phyloP scores from a whole-genome alignment of 768 basidiomycete genomes.

The Pisolithus tinctorius region DNA sequence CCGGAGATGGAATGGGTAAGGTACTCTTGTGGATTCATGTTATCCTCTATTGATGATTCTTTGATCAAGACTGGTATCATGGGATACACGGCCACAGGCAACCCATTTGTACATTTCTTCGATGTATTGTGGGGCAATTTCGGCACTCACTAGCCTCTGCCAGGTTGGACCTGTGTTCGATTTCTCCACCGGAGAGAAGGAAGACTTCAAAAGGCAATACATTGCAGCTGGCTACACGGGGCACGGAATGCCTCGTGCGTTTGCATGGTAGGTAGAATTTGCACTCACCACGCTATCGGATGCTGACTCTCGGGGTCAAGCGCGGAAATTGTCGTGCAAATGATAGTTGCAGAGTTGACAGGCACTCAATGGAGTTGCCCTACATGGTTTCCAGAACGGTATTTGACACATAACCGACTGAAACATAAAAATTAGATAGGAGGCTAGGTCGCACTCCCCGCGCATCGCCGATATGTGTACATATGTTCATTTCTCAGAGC shows the following conservation, averaged over 20 bases:
- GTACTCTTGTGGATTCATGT: conserved; percentile 9
- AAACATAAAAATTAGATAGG: not conserved
- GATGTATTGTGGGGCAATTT: not conserved
- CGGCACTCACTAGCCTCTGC: not conserved
- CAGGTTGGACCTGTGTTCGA: conserved; percentile 60
- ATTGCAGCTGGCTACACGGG: conserved; percentile 69
- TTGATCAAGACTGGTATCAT: conserved; percentile 68
- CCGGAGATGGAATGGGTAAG: conserved; percentile 79
- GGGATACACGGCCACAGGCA: conserved; percentile 56
- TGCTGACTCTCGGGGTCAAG: conserved; percentile 26
- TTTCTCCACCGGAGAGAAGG: conserved; percentile 12
- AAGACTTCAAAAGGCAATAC: conserved; percentile 50
- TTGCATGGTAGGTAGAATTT: conserved; percentile 40
- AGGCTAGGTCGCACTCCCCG: too few relatives aligned
- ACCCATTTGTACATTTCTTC: conserved; percentile 55
- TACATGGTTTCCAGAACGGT: conserved; percentile 56
- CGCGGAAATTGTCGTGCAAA: conserved; percentile 54
- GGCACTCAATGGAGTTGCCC: conserved; percentile 44
- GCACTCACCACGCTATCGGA: not conserved
- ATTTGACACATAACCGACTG: conserved; percentile 32
- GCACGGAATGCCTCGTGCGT: conserved; percentile 77
- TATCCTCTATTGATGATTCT: not conserved
- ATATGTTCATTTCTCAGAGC: too few relatives aligned
- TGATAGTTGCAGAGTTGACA: conserved; percentile 46
- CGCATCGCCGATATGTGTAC: too few relatives aligned